These are phyloP conservation scores for Amborella trichopoda DNA, from an alignment of 164 flowering plant genomes.

Conservation along the genomic window DNA sequence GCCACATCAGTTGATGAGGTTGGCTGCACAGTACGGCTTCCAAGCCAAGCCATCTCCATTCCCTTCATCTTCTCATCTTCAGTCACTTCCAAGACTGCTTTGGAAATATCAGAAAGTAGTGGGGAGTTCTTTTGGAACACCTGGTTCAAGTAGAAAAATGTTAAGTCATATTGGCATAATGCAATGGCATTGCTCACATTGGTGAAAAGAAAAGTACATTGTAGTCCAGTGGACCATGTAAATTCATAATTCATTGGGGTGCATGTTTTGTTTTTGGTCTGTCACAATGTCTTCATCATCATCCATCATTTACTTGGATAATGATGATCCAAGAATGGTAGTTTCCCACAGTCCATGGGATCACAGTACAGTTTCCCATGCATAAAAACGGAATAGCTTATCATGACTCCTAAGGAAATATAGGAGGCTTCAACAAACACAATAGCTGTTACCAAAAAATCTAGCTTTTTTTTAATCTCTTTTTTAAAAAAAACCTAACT, in stretches of 20 bases:
- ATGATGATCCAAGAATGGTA: too few relatives aligned
- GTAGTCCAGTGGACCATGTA: too few relatives aligned
- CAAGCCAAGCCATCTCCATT: slow-evolving; percentile 2
- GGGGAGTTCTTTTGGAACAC: slow-evolving; percentile 18
- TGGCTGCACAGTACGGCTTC: background rate
- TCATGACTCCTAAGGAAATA: too few relatives aligned
- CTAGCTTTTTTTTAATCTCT: background rate
- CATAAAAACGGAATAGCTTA: too few relatives aligned
- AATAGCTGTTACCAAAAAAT: background rate
- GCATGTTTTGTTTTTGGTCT: too few relatives aligned
- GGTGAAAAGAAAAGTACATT: background rate
- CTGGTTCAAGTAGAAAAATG: slow-evolving; percentile 10
- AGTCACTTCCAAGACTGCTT: slow-evolving; percentile 8
- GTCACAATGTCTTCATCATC: too few relatives aligned
- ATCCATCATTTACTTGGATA: too few relatives aligned
- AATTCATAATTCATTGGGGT: too few relatives aligned
- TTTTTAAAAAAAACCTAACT: background rate
- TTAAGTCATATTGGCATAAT: slow-evolving; percentile 2
- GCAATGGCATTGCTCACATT: slow-evolving; percentile 2
- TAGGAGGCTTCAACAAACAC: background rate
- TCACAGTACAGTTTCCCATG: too few relatives aligned
- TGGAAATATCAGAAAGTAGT: slow-evolving; percentile 12
- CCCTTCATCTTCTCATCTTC: slow-evolving; percentile 8
- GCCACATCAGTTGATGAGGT: background rate
- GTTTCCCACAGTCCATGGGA: too few relatives aligned